These are phyloP conservation scores for Aspergillus unguis DNA, from an alignment of 2,329 filamentous ascomycete genomes.

Conservation along the genomic window DNA sequence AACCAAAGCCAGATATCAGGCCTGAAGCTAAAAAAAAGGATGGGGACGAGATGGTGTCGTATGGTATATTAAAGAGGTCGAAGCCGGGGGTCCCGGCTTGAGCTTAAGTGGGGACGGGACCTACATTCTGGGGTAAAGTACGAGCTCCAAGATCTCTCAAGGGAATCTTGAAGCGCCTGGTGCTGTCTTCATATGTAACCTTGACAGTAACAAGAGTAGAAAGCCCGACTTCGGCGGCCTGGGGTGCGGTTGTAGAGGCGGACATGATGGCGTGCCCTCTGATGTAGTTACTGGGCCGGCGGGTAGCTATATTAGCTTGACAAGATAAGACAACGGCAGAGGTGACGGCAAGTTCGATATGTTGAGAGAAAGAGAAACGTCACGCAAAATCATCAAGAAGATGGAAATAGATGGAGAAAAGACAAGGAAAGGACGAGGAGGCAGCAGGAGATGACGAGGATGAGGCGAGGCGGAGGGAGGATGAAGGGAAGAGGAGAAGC, in stretches of 20 bases:
- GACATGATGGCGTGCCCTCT: slow-evolving; percentile 25
- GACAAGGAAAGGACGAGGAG: slow-evolving; percentile 8
- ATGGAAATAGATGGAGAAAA: slow-evolving; percentile 14
- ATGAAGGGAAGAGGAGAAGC: slow-evolving; percentile 17
- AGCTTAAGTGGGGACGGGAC: slow-evolving; percentile 43
- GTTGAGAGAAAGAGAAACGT: slow-evolving; percentile 1
- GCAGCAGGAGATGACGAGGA: slow-evolving; percentile 17
- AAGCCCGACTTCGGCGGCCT: slow-evolving; percentile 47
- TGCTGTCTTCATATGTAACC: slow-evolving; percentile 70
- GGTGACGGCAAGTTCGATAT: slow-evolving; percentile 1
- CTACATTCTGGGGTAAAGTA: slow-evolving; percentile 78
- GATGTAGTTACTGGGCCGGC: slow-evolving; percentile 5
- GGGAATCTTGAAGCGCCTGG: slow-evolving; percentile 83
- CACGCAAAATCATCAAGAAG: slow-evolving; percentile 4
- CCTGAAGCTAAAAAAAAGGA: not conserved
- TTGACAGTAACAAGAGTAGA: slow-evolving; percentile 83
- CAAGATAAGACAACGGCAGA: slow-evolving; percentile 14
- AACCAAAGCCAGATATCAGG: too few species aligned
- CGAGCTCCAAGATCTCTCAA: slow-evolving; percentile 75
- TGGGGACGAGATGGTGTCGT: not conserved
- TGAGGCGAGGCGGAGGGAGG: slow-evolving; percentile 17
- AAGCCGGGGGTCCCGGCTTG: slow-evolving; percentile 24
- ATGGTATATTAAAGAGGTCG: not conserved
- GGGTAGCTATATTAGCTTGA: slow-evolving; percentile 6
- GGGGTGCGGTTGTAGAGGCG: slow-evolving; percentile 38